Conservation (phyloP, 176 grass and related monocot species). For the Aegilops tauschii region DNA sequence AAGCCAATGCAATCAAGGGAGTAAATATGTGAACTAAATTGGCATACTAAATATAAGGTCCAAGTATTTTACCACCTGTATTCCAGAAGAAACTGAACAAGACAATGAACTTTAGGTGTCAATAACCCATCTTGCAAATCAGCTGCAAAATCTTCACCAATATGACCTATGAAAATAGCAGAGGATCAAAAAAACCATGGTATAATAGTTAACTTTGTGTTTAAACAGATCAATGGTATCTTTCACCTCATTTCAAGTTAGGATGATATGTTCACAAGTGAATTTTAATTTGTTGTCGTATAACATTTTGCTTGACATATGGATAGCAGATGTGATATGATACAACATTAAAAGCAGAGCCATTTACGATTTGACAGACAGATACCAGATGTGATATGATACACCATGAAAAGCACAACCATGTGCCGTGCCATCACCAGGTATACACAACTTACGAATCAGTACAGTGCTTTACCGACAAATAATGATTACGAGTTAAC, state of each 20-base stretch:
- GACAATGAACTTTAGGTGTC: constrained; percentile 58
- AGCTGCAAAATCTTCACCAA: constrained; percentile 47
- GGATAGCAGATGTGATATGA: not conserved
- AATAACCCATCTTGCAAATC: constrained; percentile 52
- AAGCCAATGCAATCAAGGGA: constrained; percentile 5
- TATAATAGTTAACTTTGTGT: not conserved
- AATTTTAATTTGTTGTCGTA: not conserved
- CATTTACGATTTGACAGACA: not conserved
- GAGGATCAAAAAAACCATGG: not conserved
- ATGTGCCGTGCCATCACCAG: not conserved
- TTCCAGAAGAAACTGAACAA: constrained; percentile 55
- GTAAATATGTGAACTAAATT: not conserved
- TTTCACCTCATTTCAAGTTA: not conserved
- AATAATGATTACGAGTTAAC: not conserved
- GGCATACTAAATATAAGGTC: not conserved
- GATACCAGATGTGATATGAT: not conserved
- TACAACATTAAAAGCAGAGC: not conserved
- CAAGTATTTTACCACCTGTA: constrained; percentile 49
- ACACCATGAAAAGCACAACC: not conserved
- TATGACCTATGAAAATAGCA: constrained; percentile 37
- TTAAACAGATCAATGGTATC: not conserved
- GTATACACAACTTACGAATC: not conserved
- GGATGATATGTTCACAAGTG: not conserved
- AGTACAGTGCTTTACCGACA: not conserved
- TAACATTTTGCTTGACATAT: not conserved